Conservation (phyloP, 1,139 yeast species). For the Wickerhamiella pararugosa region DNA sequence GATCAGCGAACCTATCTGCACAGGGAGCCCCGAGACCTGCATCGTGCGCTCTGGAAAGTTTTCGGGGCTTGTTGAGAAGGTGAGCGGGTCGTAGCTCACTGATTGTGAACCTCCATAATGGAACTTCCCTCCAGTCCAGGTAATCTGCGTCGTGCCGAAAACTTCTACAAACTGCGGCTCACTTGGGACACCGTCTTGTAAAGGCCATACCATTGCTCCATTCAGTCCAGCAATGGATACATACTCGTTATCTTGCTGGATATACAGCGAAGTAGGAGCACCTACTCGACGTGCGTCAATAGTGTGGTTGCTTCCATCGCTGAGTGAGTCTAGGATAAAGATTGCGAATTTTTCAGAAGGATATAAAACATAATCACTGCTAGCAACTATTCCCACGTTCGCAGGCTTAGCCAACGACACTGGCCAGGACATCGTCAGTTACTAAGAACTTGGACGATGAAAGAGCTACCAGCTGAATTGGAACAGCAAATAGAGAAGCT, state of each 20-base stretch:
- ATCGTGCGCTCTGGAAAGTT: too few relatives aligned
- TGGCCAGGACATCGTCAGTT: background rate
- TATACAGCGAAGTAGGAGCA: background rate
- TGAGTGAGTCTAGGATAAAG: constrained; percentile 3
- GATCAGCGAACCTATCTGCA: too few relatives aligned
- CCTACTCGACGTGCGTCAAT: background rate
- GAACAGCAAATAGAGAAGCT: constrained; percentile 8
- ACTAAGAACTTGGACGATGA: background rate
- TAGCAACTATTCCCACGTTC: background rate
- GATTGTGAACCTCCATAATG: too few relatives aligned
- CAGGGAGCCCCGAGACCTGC: too few relatives aligned
- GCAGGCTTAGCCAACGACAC: constrained; percentile 1
- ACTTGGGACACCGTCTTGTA: too few relatives aligned
- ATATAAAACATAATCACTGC: background rate
- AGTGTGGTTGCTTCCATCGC: background rate
- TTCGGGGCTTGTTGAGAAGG: too few relatives aligned
- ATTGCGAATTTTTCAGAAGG: background rate
- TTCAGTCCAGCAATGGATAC: background rate
- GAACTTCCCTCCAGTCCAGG: too few relatives aligned
- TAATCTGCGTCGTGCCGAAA: too few relatives aligned
- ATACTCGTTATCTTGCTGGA: background rate
- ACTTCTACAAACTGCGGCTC: too few relatives aligned
- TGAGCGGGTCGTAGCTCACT: too few relatives aligned
- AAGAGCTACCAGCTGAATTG: constrained; percentile 18
- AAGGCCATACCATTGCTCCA: too few relatives aligned